Base-by-base conservation (phyloP, 805 yeast species). In the Monosporozyma unispora region DNA sequence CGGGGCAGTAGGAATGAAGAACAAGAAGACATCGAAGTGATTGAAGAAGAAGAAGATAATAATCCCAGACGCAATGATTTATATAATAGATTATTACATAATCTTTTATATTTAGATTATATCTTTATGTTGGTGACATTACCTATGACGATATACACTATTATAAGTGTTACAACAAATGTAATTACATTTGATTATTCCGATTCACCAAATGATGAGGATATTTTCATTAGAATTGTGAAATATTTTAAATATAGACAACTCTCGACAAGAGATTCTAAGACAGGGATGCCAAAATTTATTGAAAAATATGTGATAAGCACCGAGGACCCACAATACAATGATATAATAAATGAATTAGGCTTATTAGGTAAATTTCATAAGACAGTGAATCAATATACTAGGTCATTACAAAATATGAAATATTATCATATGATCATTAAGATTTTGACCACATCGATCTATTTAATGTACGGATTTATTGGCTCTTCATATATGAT, bases 61-160 rank as follows among this genome's bases (percentile, higher is more conserved):
- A 16, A 16, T 10, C 21, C 21, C 43, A 40, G 10, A 7, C 27
- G 21, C 27, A 21, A 40, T 40, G 29, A 41, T 8, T 7, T 23
- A n/a, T n/a, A n/a, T 41, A 25, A 25, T n/a, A 46, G 55, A 5
- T 45, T 66, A 21, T 39, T 62, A 12, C 49, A 65, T 31, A 57
- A 61, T 29, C 46, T 66, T 19, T 47, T 66, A 21, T 47, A 62
- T 3, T 42, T 66, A 21, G 69, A 66, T 50, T 60, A 63, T 44
- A 50, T 60, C 14, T 49, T 66, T 10, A 54, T 63, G 47, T 48
- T 60, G 9, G 22, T 66, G 10, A 53, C 64, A 16, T 57, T 66
- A 53, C 70, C 70, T 28, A 58, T 66, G 48, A 59, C 68, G 12
- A 46, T 61, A 3, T 66, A 64, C 55, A 66, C 61, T 47, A 48